phyloP scores from a whole-genome alignment of 1,139 yeast genomes.

The Hyphopichia fennica region DNA sequence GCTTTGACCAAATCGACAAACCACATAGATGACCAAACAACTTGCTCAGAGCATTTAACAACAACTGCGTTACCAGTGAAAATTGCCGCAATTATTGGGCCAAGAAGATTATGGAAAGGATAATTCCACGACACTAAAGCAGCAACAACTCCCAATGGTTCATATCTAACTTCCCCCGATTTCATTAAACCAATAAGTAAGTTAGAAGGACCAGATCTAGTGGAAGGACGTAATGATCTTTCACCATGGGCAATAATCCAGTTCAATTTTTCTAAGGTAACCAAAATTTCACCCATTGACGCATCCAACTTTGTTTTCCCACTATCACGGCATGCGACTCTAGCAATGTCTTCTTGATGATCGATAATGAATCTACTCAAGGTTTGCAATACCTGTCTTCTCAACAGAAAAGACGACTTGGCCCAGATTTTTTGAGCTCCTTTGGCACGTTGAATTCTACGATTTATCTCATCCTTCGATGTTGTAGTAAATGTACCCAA shows the following conservation, averaged over 20 bases:
- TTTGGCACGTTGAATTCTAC: constrained; percentile 53
- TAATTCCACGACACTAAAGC: constrained; percentile 97
- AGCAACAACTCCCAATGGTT: constrained; percentile 86
- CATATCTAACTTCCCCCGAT: constrained; percentile 89
- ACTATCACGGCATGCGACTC: constrained; percentile 93
- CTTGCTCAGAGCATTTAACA: constrained; percentile 92
- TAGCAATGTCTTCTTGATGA: constrained; percentile 83
- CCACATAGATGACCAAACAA: constrained; percentile 89
- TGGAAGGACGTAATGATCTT: constrained; percentile 63
- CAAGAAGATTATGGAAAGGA: constrained; percentile 89
- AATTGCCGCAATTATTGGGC: constrained; percentile 85
- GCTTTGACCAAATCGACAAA: constrained; percentile 68
- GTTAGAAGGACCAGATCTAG: constrained; percentile 85
- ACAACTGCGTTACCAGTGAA: constrained; percentile 91
- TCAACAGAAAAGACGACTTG: constrained; percentile 53
- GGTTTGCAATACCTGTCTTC: constrained; percentile 71
- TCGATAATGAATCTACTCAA: constrained; percentile 69
- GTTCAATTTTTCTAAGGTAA: constrained; percentile 84
- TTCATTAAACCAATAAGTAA: constrained; percentile 70
- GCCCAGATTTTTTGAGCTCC: constrained; percentile 65
- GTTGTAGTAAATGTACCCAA: constrained; percentile 71
- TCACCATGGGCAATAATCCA: constrained; percentile 91
- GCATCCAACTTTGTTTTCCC: constrained; percentile 97
- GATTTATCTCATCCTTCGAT: constrained; percentile 67
- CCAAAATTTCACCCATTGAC: constrained; percentile 92